Percentiles rank a stretch among this genome's conserved stretches.
Conservation (phyloP, 306 rosid species). For the Neltuma alba region DNA sequence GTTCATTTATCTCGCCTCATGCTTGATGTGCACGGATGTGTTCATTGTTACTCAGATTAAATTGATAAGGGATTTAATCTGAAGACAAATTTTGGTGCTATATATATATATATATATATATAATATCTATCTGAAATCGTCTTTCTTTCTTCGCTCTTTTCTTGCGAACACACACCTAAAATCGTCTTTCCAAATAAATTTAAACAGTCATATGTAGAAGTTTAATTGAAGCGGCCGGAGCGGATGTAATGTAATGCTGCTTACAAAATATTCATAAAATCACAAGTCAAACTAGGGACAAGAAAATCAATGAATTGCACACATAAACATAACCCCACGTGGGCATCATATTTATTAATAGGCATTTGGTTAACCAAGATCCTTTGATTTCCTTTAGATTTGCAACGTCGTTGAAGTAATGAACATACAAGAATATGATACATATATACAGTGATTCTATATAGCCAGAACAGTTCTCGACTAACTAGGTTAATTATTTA, state of each 20-base stretch:
- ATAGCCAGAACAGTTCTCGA: background rate
- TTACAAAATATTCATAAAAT: background rate
- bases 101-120: no score
- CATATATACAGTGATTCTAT: no score
- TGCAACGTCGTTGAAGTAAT: background rate
- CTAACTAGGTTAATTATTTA: background rate
- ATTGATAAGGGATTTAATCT: background rate
- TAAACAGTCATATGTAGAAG: background rate
- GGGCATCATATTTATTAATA: background rate
- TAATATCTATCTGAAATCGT: no score
- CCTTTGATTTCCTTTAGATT: background rate
- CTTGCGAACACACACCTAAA: no score
- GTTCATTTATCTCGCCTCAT: background rate
- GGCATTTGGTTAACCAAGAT: background rate
- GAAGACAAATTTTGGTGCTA: no score
- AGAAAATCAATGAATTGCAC: background rate
- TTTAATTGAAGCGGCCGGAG: no score
- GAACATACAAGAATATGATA: no score
- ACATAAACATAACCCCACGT: background rate
- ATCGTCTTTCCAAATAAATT: background rate
- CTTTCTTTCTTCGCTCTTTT: no score
- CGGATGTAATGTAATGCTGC: no score
- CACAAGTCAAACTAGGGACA: background rate
- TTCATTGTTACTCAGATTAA: background rate
- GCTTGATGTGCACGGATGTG: background rate